Evolutionary conservation across 306 rosid species (phyloP), one percentile per base, ranked within the genome.

Genomic region (Ormosia semicastrata): DNA sequence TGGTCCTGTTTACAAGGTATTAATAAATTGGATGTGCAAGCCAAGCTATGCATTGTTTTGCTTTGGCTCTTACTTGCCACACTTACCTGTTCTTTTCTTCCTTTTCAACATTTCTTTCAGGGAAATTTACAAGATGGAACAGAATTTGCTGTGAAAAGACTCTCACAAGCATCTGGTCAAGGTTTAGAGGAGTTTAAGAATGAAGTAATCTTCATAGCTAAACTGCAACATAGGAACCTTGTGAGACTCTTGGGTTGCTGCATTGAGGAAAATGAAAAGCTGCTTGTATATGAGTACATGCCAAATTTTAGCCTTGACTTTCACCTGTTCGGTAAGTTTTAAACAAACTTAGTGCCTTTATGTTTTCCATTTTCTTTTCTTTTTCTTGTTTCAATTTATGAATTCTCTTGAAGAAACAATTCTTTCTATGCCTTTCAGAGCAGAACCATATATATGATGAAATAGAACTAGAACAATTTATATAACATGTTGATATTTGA

Each of bases 211-310:
- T 86, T 88, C 53, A 84, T 92, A 33, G 88, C 85, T 6, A 89
- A 86, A 69, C 80, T 92, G 70, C 97, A 92, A 71, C 94, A 89
- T 13, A 83, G 85, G 39, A 92, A 90, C 75, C 91, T 92, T 36
- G 91, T 90, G 14, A 88, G 86, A 85, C 92, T 92, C 24, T 34
- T 92, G 50, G 94, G 90, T 8, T 92, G 88, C 50, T 64, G 90
- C 75, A 52, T 83, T 50, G 90, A 89, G 50, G 87, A 71, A 86
- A 82, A 85, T 37, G 95, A 91, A 79, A 91, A 88, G 82, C 66
- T 89, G n/a, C 90, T 87, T 40, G 78, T 90, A 6, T 92, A 90
- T 8, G 97, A 92, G 81, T 89, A 71, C 79, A 84, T 89, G 88
- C 83, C 88, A 7, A 90, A 92, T 54, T 84, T 73, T 34, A 80